Evolutionary conservation across 495 filamentous ascomycete species (phyloP), one percentile per base, ranked within the genome.

Genomic region (Bacidia rubella): DNA sequence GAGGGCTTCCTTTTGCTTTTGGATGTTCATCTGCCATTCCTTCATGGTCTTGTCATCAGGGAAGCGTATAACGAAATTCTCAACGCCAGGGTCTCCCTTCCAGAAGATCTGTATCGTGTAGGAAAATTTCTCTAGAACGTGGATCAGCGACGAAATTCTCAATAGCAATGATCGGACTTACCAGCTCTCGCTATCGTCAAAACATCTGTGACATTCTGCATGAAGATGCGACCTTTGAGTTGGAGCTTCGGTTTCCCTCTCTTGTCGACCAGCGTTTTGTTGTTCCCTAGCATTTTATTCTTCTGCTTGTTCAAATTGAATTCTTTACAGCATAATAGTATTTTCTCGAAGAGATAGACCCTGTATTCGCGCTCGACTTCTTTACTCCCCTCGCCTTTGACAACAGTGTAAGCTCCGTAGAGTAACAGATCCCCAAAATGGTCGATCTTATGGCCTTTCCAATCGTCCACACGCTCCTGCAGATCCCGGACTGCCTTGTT

Each of bases 61-160:
- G 65, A 95, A 97, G 54, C 83, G 82, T 61, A 98, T 93, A 60
- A 90, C 79, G 64, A 98, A 98, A 62, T 92, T 95, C 65, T 98
- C 92, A 4, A 97, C 89, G 0, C 87, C 86, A 3, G 90, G 86
- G 58, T 98, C 92, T 3, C 90, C 93, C 63, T 92, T 97, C 92
- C 92, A 98, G 72, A 87, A 97, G 45, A 98, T 97, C 64, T 97
- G 92, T 40, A 95, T 85, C 0, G 86, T 88, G 61, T 96, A 95
- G 17, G 86, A 87, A 42, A 87, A 50, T 44, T 53, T 60, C 10
- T 60, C 57, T 60, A 51, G 20, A 45, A 11, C 22, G 22, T 12
- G 20, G 15, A 21, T 55, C 42, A 51, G 48, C 20, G 48, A 23
- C 9, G 0, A n/a, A n/a, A 24, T 26, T 17, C 17, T 49, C 56